Conservation (phyloP, 805 yeast genomes). For the Candida easanensis region DNA sequence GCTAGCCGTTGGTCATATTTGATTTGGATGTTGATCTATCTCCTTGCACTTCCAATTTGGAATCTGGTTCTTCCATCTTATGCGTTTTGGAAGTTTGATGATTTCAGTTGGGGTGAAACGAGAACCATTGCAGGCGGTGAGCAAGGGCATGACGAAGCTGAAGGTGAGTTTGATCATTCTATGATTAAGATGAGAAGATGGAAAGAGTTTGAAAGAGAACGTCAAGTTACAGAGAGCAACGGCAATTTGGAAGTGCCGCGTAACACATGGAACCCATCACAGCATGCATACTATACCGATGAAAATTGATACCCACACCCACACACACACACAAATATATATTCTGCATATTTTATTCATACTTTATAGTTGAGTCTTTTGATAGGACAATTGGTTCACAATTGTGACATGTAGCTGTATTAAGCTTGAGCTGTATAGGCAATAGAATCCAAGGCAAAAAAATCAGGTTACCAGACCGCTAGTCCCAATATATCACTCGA, state of each 20-base stretch:
- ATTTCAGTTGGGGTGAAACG: constrained; percentile 96
- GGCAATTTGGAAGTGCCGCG: constrained; percentile 22
- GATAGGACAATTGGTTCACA: no score
- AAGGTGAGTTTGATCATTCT: constrained; percentile 90
- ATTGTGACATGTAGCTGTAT: no score
- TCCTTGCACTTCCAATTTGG: constrained; percentile 89
- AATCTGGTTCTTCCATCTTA: constrained; percentile 83
- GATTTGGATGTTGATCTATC: constrained; percentile 75
- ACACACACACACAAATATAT: no score
- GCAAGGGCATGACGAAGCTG: constrained; percentile 63
- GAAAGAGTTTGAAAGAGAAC: constrained; percentile 86
- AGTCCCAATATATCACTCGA: no score
- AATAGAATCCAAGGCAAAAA: no score
- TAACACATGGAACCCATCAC: constrained; percentile 28
- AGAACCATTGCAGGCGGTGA: constrained; percentile 73
- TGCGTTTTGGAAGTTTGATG: constrained; percentile 94
- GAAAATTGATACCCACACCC: no score
- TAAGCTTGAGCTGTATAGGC: no score
- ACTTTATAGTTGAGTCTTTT: no score
- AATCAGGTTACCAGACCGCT: no score
- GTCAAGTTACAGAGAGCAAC: constrained; percentile 16
- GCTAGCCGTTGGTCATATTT: constrained; percentile 72
- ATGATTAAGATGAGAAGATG: constrained; percentile 88
- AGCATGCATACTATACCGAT: no score
- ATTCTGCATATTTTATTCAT: no score